Conservation (phyloP, 225 moss, liverwort and hornwort species). For the Marchantia polymorpha region DNA sequence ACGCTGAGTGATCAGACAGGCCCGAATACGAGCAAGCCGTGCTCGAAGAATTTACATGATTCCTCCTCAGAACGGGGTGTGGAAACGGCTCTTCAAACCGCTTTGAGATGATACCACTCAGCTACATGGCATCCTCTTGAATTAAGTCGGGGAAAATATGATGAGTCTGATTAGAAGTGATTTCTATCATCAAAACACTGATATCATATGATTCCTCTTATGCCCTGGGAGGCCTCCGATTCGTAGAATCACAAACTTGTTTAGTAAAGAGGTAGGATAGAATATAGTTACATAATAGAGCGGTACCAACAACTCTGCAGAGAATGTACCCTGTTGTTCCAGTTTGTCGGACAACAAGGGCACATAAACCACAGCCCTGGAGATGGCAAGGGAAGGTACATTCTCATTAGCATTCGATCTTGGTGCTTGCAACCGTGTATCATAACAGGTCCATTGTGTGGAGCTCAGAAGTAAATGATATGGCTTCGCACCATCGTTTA, state of each 20-base stretch:
- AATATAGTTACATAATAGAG: too few species aligned
- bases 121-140: background rate
- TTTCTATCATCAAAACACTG: background rate
- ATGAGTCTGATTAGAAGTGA: background rate
- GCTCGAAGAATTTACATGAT: background rate
- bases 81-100: slow-evolving; percentile 16
- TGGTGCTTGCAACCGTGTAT: background rate
- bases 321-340: too few species aligned
- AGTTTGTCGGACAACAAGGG: too few species aligned
- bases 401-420: background rate
- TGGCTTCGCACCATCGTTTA: background rate
- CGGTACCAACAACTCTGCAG: too few species aligned
- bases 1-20: background rate
- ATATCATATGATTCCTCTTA: background rate
- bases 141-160: too few species aligned
- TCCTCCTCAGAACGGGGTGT: slow-evolving; percentile 3
- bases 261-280: background rate
- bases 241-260: background rate
- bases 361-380: background rate
- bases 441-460: background rate
- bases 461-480: background rate
- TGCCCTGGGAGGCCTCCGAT: background rate
- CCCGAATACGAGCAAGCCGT: background rate
- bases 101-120: slow-evolving; percentile 1
- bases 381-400: background rate